These are phyloP conservation scores for Alternaria consortialis DNA, from an alignment of 2,329 filamentous ascomycete species.

Conservation along the genomic window DNA sequence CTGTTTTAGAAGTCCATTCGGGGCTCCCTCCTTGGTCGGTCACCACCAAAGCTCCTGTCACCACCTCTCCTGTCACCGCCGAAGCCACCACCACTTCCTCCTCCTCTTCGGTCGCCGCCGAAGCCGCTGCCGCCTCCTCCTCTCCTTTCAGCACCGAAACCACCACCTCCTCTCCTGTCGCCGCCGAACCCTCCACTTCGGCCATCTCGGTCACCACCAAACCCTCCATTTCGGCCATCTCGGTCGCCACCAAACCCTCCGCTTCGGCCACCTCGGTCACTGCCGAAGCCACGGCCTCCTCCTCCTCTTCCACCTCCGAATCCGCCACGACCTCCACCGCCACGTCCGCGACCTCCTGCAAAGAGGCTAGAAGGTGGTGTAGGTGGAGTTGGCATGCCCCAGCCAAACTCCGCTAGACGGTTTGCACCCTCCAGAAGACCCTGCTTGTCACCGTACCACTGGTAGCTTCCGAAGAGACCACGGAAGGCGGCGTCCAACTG, in stretches of 20 bases:
- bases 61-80: conserved; percentile 23
- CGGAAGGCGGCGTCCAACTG: conserved; percentile 63
- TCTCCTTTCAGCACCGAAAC: conserved; percentile 19
- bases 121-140: conserved; percentile 17
- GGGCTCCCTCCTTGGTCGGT: conserved; percentile 23
- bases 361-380: conserved; percentile 38
- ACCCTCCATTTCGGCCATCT: conserved; percentile 6
- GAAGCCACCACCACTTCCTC: conserved; percentile 21
- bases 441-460: conserved; percentile 54
- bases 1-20: conserved; percentile 14
- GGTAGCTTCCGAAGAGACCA: conserved; percentile 65
- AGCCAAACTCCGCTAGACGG: conserved; percentile 57
- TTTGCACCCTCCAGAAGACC: conserved; percentile 57
- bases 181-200: conserved; percentile 23
- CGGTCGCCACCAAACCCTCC: conserved; percentile 9
- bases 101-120: conserved; percentile 14
- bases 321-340: conserved; percentile 18
- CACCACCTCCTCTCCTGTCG: conserved; percentile 20
- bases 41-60: conserved; percentile 18
- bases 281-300: conserved; percentile 11
- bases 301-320: conserved; percentile 22
- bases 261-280: conserved; percentile 17
- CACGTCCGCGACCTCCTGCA: conserved; percentile 22
- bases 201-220: conserved; percentile 13
- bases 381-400: conserved; percentile 57